phyloP scores from a whole-genome alignment of 805 yeast genomes.

The Myxozyma udenii region DNA sequence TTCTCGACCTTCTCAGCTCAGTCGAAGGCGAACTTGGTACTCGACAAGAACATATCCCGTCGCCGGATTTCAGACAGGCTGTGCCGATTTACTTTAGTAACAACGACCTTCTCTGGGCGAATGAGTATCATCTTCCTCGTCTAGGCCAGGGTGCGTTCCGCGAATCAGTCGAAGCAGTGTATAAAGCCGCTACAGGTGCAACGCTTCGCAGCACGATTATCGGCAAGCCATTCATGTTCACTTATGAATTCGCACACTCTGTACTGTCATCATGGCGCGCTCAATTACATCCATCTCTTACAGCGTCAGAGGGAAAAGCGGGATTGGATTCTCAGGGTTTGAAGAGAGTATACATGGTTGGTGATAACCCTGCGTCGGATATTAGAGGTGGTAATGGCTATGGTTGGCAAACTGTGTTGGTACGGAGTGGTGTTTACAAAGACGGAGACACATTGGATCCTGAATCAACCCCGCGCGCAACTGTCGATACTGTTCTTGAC shows the following conservation, averaged over 20 bases:
- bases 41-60: slow-evolving; percentile 24
- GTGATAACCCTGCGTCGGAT: slow-evolving; percentile 94
- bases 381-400: slow-evolving; percentile 81
- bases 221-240: slow-evolving; percentile 78
- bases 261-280: slow-evolving; percentile 51
- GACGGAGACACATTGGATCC: slow-evolving; percentile 44
- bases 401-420: slow-evolving; percentile 86
- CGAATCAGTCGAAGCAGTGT: slow-evolving; percentile 57
- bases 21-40: slow-evolving; percentile 66
- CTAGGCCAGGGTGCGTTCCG: slow-evolving; percentile 91
- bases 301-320: too few species aligned
- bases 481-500: slow-evolving; percentile 50
- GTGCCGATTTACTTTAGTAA: slow-evolving; percentile 26
- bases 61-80: slow-evolving; percentile 34
- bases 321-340: slow-evolving; percentile 32
- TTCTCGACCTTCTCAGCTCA: slow-evolving; percentile 66
- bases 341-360: slow-evolving; percentile 82
- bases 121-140: slow-evolving; percentile 70
- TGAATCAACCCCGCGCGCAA: slow-evolving; percentile 47
- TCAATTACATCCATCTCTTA: background rate
- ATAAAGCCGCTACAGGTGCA: slow-evolving; percentile 51
- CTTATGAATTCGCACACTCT: slow-evolving; percentile 80
- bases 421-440: slow-evolving; percentile 82
- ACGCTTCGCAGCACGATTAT: slow-evolving; percentile 53
- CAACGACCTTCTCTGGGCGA: slow-evolving; percentile 85